These are phyloP conservation scores for Agroathelia rolfsii DNA, from an alignment of 1,284 basidiomycete genomes.

Conservation along the genomic window DNA sequence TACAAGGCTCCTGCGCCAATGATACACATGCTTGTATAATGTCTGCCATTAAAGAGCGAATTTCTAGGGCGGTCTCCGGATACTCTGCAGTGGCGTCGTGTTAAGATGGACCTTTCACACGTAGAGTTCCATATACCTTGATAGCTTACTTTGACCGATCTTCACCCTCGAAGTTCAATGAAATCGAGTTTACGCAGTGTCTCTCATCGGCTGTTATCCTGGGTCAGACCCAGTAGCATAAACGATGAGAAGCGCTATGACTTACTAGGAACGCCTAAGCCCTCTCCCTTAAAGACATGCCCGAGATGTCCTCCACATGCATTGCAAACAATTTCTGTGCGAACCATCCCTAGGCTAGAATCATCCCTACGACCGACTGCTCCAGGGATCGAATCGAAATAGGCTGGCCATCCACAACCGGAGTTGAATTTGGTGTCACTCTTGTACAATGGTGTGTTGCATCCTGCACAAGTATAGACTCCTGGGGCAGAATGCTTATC, in stretches of 20 bases:
- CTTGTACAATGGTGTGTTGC: slow-evolving; percentile 70
- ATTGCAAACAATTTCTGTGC: slow-evolving; percentile 74
- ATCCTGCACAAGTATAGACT: slow-evolving; percentile 67
- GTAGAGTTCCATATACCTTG: too few species aligned
- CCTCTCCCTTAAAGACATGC: slow-evolving; percentile 91
- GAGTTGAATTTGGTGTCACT: slow-evolving; percentile 88
- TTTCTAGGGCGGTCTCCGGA: too few species aligned
- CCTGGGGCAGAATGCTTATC: slow-evolving; percentile 61
- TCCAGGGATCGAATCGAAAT: slow-evolving; percentile 89
- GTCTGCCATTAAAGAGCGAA: too few species aligned
- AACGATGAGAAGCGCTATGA: too few species aligned
- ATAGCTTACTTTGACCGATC: too few species aligned
- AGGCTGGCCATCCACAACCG: slow-evolving; percentile 96
- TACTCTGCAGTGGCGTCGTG: too few species aligned
- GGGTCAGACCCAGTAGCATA: slow-evolving; percentile 16
- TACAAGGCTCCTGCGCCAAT: too few species aligned
- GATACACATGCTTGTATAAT: too few species aligned
- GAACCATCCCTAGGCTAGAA: slow-evolving; percentile 38
- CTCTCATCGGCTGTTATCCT: slow-evolving; percentile 59
- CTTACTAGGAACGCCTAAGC: slow-evolving; percentile 66
- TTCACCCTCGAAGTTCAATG: slow-evolving; percentile 67
- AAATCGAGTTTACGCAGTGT: slow-evolving; percentile 88
- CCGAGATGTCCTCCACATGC: slow-evolving; percentile 88
- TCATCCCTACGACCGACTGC: slow-evolving; percentile 75
- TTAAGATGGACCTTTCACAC: too few species aligned